These are phyloP conservation scores for Biscogniauxia sp. DNA, from an alignment of 2,329 filamentous ascomycete species.

Conservation along the genomic window DNA sequence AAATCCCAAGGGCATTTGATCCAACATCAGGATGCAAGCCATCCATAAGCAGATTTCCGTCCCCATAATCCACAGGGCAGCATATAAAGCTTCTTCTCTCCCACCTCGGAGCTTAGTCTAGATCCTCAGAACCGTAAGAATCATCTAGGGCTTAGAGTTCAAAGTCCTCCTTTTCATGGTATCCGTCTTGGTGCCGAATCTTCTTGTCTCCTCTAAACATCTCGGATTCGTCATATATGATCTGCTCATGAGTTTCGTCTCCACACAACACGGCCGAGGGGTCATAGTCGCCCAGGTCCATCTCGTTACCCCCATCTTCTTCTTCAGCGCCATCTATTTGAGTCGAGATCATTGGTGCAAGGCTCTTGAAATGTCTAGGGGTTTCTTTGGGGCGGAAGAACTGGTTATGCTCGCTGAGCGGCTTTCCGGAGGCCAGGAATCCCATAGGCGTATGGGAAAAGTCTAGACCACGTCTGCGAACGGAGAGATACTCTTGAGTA, in stretches of 20 bases:
- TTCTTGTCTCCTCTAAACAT: constrained; percentile 2
- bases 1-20: neutral
- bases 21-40: neutral
- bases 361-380: constrained; percentile 1
- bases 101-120: neutral
- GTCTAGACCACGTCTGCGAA: constrained; percentile 56
- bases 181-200: constrained; percentile 1
- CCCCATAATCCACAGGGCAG: neutral
- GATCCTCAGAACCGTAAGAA: neutral
- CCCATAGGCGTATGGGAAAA: constrained; percentile 60
- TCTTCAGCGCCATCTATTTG: constrained; percentile 13
- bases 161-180: neutral
- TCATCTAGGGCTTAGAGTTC: neutral
- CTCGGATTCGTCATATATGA: constrained; percentile 25
- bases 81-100: neutral
- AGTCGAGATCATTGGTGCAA: constrained; percentile 9
- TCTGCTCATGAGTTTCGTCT: constrained; percentile 16
- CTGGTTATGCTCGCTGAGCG: constrained; percentile 44
- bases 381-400: constrained; percentile 44
- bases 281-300: constrained; percentile 23
- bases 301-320: constrained; percentile 9
- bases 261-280: constrained; percentile 16
- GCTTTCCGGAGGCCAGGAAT: constrained; percentile 51
- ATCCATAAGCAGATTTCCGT: neutral
- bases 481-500: constrained; percentile 54